Evolutionary conservation across 2,329 filamentous ascomycete species (phyloP), one percentile per base, ranked within the genome.

Genomic region (Didymella lethalis): DNA sequence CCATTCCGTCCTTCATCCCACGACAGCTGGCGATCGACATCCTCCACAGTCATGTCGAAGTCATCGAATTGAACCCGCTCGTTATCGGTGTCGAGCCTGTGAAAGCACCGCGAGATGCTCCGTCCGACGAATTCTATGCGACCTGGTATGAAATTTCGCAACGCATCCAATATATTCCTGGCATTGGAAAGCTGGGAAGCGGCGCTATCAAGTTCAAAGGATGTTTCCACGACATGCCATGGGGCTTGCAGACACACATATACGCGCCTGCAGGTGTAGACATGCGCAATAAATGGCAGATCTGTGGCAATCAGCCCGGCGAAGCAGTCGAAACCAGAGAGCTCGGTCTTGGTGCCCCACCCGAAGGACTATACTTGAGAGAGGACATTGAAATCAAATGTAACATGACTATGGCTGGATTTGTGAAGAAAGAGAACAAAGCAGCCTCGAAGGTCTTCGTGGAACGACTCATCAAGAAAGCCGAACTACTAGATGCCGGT

Each of bases 81-180:
- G 88, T 91, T 28, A 83, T 89, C 59, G 80, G 80, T 36, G 84
- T 88, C 78, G 85, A 85, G 63, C 78, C 86, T 59, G 88, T 90
- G 72, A 81, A 86, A 52, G 87, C 88, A 1, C 88, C 88, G 28
- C 87, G 87, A 77, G 82, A 88, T 77, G 88, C 88, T 63, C 83
- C 86, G 55, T 80, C 86, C 64, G 88, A 91, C 76, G 88, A 91
- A 75, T 91, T 84, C 77, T 91, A 89, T 77, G 86, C 86, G 62
- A 89, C 88, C 29, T 91, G 88, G 88, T 91, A 91, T 74, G 87
- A 90, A 75, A 90, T 91, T 70, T 84, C 80, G 57, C 84, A 91
- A 80, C 84, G 87, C 68, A 88, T 91, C 59, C 88, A 90, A 72
- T 86, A 87, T 66, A 78, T 90, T 6, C 88, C 88, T 0, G 88